Evolutionary conservation across 2,329 filamentous ascomycete genomes (phyloP).

Genomic region (Ustulina deusta): DNA sequence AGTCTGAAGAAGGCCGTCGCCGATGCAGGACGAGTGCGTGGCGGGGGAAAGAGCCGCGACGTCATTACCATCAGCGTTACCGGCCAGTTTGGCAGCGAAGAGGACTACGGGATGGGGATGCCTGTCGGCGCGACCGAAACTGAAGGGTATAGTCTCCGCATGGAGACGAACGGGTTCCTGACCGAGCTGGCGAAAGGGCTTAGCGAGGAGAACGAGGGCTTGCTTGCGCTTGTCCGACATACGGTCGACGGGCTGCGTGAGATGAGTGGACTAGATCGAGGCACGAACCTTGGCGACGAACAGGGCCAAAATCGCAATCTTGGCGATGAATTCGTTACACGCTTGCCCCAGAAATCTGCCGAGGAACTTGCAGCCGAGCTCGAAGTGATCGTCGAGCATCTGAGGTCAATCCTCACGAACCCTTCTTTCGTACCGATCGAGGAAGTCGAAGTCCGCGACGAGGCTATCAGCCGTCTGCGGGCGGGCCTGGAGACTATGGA

Average conservation of each 20-base stretch:
- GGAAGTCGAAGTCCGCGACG: slow-evolving; percentile 91
- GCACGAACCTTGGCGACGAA: slow-evolving; percentile 45
- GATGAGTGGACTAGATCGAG: slow-evolving; percentile 68
- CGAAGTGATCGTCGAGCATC: slow-evolving; percentile 80
- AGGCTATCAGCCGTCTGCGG: slow-evolving; percentile 86
- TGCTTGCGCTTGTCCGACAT: slow-evolving; percentile 77
- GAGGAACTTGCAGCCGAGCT: slow-evolving; percentile 81
- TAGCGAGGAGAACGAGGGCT: slow-evolving; percentile 90
- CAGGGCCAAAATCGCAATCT: not conserved
- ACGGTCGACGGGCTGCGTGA: slow-evolving; percentile 79
- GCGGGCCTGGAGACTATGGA: slow-evolving; percentile 96
- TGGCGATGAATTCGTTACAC: slow-evolving; percentile 23
- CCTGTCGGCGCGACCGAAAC: slow-evolving; percentile 55
- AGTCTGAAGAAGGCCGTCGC: slow-evolving; percentile 87
- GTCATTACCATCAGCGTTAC: slow-evolving; percentile 69
- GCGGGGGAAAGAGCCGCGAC: slow-evolving; percentile 65
- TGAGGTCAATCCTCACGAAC: slow-evolving; percentile 88
- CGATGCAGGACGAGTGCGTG: slow-evolving; percentile 73
- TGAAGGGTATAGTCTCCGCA: slow-evolving; percentile 76
- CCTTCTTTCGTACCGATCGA: slow-evolving; percentile 96
- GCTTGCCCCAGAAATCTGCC: slow-evolving; percentile 54
- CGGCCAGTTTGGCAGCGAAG: slow-evolving; percentile 68
- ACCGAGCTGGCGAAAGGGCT: slow-evolving; percentile 84
- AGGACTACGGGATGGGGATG: slow-evolving; percentile 52
- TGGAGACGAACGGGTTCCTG: slow-evolving; percentile 92